These are phyloP conservation scores for Ziziphus jujuba DNA, from an alignment of 306 rosid genomes.

Conservation along the genomic window DNA sequence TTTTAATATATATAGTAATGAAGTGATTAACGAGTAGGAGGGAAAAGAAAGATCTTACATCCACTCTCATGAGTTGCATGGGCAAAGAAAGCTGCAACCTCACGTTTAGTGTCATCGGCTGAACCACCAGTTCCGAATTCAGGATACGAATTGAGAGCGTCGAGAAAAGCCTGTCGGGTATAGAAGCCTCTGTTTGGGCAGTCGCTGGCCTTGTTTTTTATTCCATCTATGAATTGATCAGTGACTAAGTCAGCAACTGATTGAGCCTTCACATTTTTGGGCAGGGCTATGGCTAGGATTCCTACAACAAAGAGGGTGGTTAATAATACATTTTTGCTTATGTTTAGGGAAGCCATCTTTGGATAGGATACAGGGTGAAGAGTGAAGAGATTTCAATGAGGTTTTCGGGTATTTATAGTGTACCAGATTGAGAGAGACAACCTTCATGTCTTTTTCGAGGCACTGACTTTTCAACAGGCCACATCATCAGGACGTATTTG, in stretches of 20 bases:
- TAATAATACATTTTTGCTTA: background rate
- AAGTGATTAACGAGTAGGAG: background rate
- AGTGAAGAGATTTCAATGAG: background rate
- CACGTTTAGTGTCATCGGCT: conserved; percentile 27
- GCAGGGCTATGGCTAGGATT: background rate
- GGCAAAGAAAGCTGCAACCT: conserved; percentile 40
- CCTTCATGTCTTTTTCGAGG: too few species aligned
- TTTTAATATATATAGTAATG: too few species aligned
- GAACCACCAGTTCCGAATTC: conserved; percentile 16
- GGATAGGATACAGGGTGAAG: background rate
- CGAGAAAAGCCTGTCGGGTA: conserved; percentile 30
- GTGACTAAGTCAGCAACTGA: conserved; percentile 29
- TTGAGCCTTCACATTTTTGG: conserved; percentile 9
- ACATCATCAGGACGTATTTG: too few species aligned
- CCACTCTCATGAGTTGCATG: conserved; percentile 36
- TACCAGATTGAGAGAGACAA: too few species aligned
- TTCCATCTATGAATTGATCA: conserved; percentile 15
- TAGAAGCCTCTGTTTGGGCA: conserved; percentile 33
- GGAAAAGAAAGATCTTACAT: conserved; percentile 11
- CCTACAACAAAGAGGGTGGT: conserved; percentile 8
- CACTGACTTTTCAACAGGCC: too few species aligned
- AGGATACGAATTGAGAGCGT: conserved; percentile 13
- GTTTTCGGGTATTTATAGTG: too few species aligned
- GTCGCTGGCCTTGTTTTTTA: conserved; percentile 17
- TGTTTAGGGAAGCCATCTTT: background rate